Evolutionary conservation across 768 basidiomycete genomes (phyloP), one percentile per base, ranked within the genome.

Genomic region (Termitomyces sp.): DNA sequence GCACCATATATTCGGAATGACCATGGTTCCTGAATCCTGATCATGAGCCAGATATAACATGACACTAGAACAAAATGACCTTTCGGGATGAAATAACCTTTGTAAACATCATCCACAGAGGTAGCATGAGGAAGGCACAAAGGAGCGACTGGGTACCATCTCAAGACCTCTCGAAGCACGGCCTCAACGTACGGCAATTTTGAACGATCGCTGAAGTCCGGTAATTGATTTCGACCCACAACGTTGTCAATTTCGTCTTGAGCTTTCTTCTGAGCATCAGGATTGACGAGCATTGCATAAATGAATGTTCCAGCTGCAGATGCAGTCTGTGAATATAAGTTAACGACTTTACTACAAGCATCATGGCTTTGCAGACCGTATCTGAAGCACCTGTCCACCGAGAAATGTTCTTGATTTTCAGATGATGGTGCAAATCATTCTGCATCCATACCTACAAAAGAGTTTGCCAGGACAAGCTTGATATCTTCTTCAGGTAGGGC

Each of bases 171-270:
- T 49, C 72, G 71, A 0, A 60, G 60, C 17, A 79, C 61, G 1
- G 77, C 76, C 27, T 73, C 69, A 12, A 76, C 40, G 52, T 72
- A 78, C 0, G 77, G 76, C 37, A 79, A 65, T 0, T 62, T 64
- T 6, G 65, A 60, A 23, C 68, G 67, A 60, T 78, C 77, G 41
- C 64, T 41, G 53, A 73, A 73, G 3, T 64, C 69, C 42, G 76
- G 76, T 12, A 78, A 68, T 39, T 73, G 71, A 51, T 69, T 64
- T 30, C 63, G 59, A 32, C 74, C 73, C 45, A 77, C 19, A 21
- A 76, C 66, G n/a, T 61, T 58, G 49, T 79, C 76, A 40, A 78
- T 66, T 19, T 40, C 39, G 8, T 19, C 8, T 40, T 40, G 39
- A 40, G 39, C 68, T 40, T 56, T 61, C 30, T 55, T 42, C 48